Evolutionary conservation across 2,329 filamentous ascomycete genomes (phyloP).

Genomic region (Fusarium sp.): DNA sequence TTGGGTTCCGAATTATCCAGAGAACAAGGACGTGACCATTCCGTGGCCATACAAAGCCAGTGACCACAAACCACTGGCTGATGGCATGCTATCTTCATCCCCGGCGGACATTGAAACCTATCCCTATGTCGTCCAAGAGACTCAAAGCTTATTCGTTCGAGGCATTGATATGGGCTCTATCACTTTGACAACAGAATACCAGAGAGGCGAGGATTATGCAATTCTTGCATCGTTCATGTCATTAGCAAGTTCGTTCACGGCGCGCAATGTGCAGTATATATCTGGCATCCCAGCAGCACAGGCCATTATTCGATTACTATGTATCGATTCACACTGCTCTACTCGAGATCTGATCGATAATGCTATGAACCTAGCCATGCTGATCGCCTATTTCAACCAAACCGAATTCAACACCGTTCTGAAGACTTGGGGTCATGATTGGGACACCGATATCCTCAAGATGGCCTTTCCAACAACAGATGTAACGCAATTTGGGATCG

Average conservation of each 20-base stretch:
- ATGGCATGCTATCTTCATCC: background rate
- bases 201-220: background rate
- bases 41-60: slow-evolving; percentile 4
- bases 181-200: background rate
- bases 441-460: background rate
- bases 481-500: background rate
- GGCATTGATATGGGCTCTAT: background rate
- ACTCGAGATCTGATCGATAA: background rate
- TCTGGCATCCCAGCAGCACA: background rate
- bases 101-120: background rate
- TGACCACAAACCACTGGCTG: background rate
- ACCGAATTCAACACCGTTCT: background rate
- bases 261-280: background rate
- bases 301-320: slow-evolving; percentile 1
- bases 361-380: slow-evolving; percentile 10
- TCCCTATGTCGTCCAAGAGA: slow-evolving; percentile 1
- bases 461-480: slow-evolving; percentile 4
- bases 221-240: slow-evolving; percentile 12
- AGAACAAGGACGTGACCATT: background rate
- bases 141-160: slow-evolving; percentile 1
- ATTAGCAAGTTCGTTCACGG: slow-evolving; percentile 13
- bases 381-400: slow-evolving; percentile 10
- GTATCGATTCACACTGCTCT: background rate
- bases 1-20: slow-evolving; percentile 10
- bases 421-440: slow-evolving; percentile 6